Evolutionary conservation across 2,329 filamentous ascomycete genomes (phyloP).

Genomic region (Xylaria sp.): DNA sequence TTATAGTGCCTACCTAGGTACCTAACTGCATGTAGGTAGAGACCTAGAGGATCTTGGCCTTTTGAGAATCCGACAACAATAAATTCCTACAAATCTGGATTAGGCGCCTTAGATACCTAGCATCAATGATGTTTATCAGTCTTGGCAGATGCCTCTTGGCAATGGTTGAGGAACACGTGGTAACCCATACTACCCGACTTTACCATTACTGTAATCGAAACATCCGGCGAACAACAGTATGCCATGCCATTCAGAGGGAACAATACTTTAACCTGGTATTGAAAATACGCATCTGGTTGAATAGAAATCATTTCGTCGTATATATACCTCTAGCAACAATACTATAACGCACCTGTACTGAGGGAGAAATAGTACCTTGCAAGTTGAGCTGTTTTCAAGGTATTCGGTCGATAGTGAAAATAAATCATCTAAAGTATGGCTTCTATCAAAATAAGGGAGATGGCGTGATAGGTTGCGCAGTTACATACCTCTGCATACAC

Average conservation of each 20-base stretch:
- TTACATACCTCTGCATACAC: no score
- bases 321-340: no score
- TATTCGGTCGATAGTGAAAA: neutral
- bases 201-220: neutral
- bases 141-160: constrained; percentile 6
- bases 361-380: neutral
- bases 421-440: neutral
- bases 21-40: neutral
- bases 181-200: neutral
- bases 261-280: no score
- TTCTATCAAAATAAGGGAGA: no score
- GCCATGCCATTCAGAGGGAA: no score
- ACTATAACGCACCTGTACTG: neutral
- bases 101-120: neutral
- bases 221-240: no score
- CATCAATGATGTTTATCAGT: no score
- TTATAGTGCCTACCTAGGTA: neutral
- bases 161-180: constrained; percentile 18
- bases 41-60: neutral
- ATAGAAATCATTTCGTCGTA: no score
- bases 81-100: no score
- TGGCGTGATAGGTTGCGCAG: neutral
- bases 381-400: neutral
- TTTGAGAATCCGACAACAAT: no score
- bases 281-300: no score